Evolutionary conservation across 768 basidiomycete species (phyloP), one percentile per base, ranked within the genome.

Genomic region (Leccinum fibrillosum): DNA sequence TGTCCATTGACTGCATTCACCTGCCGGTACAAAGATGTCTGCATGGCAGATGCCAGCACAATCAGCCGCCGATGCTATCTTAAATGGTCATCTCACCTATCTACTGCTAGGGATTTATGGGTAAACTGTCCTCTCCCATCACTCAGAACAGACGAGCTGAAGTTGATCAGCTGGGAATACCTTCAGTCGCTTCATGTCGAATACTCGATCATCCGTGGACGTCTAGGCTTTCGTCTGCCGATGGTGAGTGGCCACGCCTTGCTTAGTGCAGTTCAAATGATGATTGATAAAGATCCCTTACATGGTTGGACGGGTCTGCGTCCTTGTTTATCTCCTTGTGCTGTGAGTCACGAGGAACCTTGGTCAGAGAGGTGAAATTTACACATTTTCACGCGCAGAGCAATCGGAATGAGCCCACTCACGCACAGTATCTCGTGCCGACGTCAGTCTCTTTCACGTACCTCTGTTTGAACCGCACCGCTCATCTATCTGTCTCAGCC

Each of bases 91-190:
- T 28, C 12, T 59, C 17, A 6, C n/a, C 23, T 63, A 51, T 25
- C 17, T 71, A 2, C 10, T 59, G 1, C 50, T 67, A 6, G 69
- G 69, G 1, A 1, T 65, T 9, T 70, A 59, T 37, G 70, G 63
- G 69, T 70, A 55, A 39, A 39, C 37, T 21, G 26, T 3, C 10
- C 45, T 7, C 21, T 15, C 23, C 44, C 15, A 30, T 23, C 17
- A 17, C 26, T n/a, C 17, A 4, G 44, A 11, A 48, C 11, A 3
- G 37, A 4, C 21, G 2, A 5, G 34, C 54, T 57, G 2, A 56
- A 34, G 2, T 19, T 28, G 1, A 52, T 25, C 45, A 70, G 69
- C 8, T 70, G 69, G 69, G 62, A 67, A 39, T 70, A 67, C 25
- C 0, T 64, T 1, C 53, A 50, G n/a, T 61, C 70, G 4, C 42